Conservation (phyloP, 192 early-diverging fungal genomes). For the Phlyctochytrium arcticum region DNA sequence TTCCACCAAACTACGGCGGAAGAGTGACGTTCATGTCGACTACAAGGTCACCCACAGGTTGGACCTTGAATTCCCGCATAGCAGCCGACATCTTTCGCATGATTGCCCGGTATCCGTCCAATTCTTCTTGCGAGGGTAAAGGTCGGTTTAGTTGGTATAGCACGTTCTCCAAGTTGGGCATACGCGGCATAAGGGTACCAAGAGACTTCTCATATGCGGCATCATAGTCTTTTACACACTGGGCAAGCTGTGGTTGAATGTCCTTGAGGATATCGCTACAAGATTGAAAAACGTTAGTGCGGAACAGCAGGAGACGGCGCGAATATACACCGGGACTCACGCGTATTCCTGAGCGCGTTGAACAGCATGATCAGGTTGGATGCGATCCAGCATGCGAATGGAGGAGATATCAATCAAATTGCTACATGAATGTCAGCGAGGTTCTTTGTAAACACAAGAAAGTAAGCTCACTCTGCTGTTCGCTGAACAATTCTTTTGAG, state of each 20-base stretch:
- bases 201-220: background rate
- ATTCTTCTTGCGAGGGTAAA: background rate
- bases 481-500: constrained; percentile 36
- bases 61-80: constrained; percentile 5
- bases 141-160: background rate
- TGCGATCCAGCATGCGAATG: constrained; percentile 35
- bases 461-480: constrained; percentile 35
- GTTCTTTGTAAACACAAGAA: background rate
- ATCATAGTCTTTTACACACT: background rate
- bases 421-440: constrained; percentile 4
- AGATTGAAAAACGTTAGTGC: background rate
- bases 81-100: background rate
- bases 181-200: background rate
- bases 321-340: constrained; percentile 11
- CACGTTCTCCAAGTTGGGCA: background rate
- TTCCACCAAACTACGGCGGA: too few species aligned
- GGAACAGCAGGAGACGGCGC: background rate
- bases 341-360: constrained; percentile 33
- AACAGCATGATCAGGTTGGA: constrained; percentile 36
- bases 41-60: constrained; percentile 14
- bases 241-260: background rate
- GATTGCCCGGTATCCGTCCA: background rate
- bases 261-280: background rate
- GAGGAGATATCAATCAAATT: constrained; percentile 41
- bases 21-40: background rate